Percentiles rank a stretch among this genome's conserved stretches.
phyloP scores from a whole-genome alignment of 106 monocot species.

The Phalaenopsis aphrodite region DNA sequence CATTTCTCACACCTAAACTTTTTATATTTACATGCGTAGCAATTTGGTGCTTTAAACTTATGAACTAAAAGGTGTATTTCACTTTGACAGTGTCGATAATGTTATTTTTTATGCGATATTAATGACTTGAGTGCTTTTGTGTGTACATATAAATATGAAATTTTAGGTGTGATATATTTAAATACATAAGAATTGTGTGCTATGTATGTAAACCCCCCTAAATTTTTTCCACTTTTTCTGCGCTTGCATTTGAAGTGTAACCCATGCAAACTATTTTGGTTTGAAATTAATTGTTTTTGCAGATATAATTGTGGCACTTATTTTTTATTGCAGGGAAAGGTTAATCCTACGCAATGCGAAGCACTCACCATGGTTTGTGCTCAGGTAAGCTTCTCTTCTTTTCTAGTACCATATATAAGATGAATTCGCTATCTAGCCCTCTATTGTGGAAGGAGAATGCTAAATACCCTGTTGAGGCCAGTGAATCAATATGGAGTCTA shows the following conservation, averaged over 20 bases:
- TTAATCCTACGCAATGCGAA: constrained; percentile 98
- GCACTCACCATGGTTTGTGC: constrained; percentile 99
- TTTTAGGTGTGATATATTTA: too few relatives aligned
- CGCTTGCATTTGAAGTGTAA: neutral
- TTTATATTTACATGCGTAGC: too few relatives aligned
- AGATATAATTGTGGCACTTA: neutral
- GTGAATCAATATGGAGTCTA: neutral
- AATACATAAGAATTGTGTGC: too few relatives aligned
- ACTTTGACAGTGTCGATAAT: too few relatives aligned
- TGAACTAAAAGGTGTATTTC: too few relatives aligned
- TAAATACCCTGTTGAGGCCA: neutral
- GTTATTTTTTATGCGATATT: too few relatives aligned
- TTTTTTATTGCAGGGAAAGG: constrained; percentile 74
- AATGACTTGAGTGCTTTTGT: too few relatives aligned
- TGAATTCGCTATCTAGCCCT: neutral
- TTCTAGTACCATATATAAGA: neutral
- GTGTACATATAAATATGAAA: too few relatives aligned
- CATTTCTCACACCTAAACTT: too few relatives aligned
- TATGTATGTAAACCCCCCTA: too few relatives aligned
- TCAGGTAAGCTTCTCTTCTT: constrained; percentile 48
- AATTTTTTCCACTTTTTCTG: too few relatives aligned
- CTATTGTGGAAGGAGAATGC: neutral
- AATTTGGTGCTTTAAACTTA: too few relatives aligned
- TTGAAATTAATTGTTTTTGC: neutral
- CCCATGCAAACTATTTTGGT: neutral